Conservation (phyloP, 1,284 basidiomycete species). For the Sporisorium exsertum region DNA sequence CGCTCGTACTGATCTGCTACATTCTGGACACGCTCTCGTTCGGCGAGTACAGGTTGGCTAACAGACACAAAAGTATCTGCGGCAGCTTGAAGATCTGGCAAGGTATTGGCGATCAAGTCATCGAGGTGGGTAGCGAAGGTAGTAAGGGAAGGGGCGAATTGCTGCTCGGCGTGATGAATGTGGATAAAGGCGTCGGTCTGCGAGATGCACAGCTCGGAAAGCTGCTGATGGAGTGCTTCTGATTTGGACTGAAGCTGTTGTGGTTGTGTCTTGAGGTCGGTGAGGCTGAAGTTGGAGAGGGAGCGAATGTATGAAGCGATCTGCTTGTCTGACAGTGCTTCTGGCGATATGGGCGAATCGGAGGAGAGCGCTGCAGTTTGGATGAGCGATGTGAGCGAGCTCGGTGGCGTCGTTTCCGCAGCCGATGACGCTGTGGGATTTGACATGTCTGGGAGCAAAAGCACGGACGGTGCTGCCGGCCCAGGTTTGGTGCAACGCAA, state of each 20-base stretch:
- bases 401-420: neutral
- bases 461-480: neutral
- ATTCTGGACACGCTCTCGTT: constrained; percentile 32
- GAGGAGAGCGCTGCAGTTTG: constrained; percentile 15
- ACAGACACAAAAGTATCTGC: constrained; percentile 24
- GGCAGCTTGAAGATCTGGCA: constrained; percentile 34
- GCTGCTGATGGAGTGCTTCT: constrained; percentile 39
- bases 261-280: constrained; percentile 41
- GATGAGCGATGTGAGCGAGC: constrained; percentile 26
- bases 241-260: constrained; percentile 39
- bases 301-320: constrained; percentile 43
- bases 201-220: constrained; percentile 52
- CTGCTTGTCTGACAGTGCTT: constrained; percentile 31
- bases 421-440: neutral
- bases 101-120: constrained; percentile 19
- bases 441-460: constrained; percentile 4
- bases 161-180: constrained; percentile 46
- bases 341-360: constrained; percentile 17
- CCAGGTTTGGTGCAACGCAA: no score
- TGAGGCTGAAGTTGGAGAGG: constrained; percentile 43
- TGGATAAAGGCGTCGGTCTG: constrained; percentile 51
- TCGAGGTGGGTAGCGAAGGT: constrained; percentile 25
- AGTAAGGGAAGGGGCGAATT: constrained; percentile 34
- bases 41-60: constrained; percentile 19
- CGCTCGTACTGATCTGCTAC: constrained; percentile 72